Base-by-base conservation (phyloP, 179 eudicot species). In the Gypsophila paniculata region DNA sequence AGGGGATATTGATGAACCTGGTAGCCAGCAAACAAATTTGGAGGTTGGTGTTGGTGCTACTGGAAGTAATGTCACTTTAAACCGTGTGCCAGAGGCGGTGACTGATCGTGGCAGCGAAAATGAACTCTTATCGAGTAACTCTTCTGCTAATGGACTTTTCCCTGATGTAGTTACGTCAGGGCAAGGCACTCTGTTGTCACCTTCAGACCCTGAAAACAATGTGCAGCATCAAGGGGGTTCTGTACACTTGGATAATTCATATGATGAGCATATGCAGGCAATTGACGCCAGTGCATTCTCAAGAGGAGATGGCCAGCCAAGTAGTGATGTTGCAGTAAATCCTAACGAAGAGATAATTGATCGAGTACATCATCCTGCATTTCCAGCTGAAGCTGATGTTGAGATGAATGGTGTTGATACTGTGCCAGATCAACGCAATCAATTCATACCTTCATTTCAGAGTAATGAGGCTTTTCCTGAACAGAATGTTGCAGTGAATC, bases 331-430 rank as follows among this genome's bases (percentile, higher is more conserved):
- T 34, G 46, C 65, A 57, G 69, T 70, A 48, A 73, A 78, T 76
- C 68, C 87, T 73, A 88, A 79, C 62, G 67, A 42, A 22, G 83
- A 76, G 68, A 76, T 75, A 75, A 76, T 74, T 34, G 52, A 78
- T 79, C 85, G 79, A 51, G 81, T 79, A 66, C 85, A 79, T 59
- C 18, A 69, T 74, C 77, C 74, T 69, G 80, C 78, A 82, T 61
- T 84, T 77, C 72, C 81, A 12, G 89, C 76, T 58, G 71, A 68
- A 68, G 57, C 61, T 61, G 91, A 92, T 82, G 80, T 85, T 71
- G 91, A 79, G 77, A 87, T 90, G 92, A 80, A 76, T 74, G 86
- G 60, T 70, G 70, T 68, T 15, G 82, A 77, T 51, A 61, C 61
- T 36, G 92, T 88, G 75, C 77, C 81, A 46, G 80, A 71, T 68